A percentile compares a stretch with the other conserved stretches of the same genome.
phyloP scores from a whole-genome alignment of 352 stramenopile species.

The Pythium graminicola region DNA sequence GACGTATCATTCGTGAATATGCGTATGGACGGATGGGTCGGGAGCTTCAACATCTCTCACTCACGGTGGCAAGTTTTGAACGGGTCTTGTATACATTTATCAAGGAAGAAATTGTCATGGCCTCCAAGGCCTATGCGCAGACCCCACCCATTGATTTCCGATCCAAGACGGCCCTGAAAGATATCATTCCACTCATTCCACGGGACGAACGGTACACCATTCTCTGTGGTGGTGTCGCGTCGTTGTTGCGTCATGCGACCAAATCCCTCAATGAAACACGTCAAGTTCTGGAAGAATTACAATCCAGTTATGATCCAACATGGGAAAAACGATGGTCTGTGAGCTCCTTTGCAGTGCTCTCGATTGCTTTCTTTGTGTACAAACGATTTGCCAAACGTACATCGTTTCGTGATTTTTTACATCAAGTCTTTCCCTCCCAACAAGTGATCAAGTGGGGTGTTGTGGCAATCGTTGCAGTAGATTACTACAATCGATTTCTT shows the following conservation, averaged over 20 bases:
- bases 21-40: conserved; percentile 73
- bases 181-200: conserved; percentile 84
- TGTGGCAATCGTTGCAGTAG: conserved; percentile 37
- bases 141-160: conserved; percentile 63
- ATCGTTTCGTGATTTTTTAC: conserved; percentile 62
- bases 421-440: conserved; percentile 55
- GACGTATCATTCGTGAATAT: conserved; percentile 82
- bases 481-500: conserved; percentile 74
- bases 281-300: conserved; percentile 72
- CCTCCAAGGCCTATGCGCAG: conserved; percentile 53
- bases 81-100: conserved; percentile 84
- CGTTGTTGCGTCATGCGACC: conserved; percentile 72
- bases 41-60: conserved; percentile 79
- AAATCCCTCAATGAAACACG: conserved; percentile 76
- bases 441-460: conserved; percentile 60
- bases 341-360: conserved; percentile 52
- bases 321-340: conserved; percentile 83
- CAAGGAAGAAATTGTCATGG: conserved; percentile 82
- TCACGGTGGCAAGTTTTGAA: conserved; percentile 82
- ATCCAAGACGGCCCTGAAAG: conserved; percentile 76
- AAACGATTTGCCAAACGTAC: conserved; percentile 64
- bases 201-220: conserved; percentile 78
- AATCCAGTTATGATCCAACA: conserved; percentile 76
- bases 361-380: conserved; percentile 54
- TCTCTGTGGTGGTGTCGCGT: conserved; percentile 66